Evolutionary conservation across 2,329 filamentous ascomycete species (phyloP), one percentile per base, ranked within the genome.

Genomic region (Scedosporium minutisporum): DNA sequence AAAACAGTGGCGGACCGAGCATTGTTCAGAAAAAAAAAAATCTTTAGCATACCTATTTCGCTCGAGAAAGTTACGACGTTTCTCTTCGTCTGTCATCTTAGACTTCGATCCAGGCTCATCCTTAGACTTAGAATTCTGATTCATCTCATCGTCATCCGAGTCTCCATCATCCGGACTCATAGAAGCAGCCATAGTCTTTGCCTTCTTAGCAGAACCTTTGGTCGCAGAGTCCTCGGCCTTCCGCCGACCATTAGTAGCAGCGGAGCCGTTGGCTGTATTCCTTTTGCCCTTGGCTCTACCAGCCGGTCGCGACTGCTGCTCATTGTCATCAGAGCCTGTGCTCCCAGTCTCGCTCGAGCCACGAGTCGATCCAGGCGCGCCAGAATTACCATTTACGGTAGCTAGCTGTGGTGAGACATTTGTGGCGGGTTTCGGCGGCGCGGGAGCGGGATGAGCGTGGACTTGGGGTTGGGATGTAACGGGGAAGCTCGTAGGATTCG

Each of bases 21-120:
- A 41, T 27, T n/a, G 23, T 16, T 23, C n/a, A 14, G 9, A 29
- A 6, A 58, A 53, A 58, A 77, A 38, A 53, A 58, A 77, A 38
- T 38, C 33, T 10, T 4, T 6, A 14, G 10, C 85, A 70, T 85
- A 96, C 93, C 93, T 87, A 74, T 99, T 99, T 29, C 95, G 84
- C 72, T 99, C 95, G 2, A 99, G 80, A 75, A 99, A 99, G 73
- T 97, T 99, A 78, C 96, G 96, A 51, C 95, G 85, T 80, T 99
- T 99, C 78, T 99, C 95, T 71, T 97, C 95, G 63, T 97, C 95
- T 0, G 93, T 97, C 91, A 97, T 96, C 80, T 96, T 97, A 0
- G 74, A 71, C 74, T 87, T 89, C 51, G 80, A 33, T 80, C 82
- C 5, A 84, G 80, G 59, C 84, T 82, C 57, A 80, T 83, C 66